Base-by-base conservation (phyloP, 176 grass and related monocot genomes). In the Areca catechu region DNA sequence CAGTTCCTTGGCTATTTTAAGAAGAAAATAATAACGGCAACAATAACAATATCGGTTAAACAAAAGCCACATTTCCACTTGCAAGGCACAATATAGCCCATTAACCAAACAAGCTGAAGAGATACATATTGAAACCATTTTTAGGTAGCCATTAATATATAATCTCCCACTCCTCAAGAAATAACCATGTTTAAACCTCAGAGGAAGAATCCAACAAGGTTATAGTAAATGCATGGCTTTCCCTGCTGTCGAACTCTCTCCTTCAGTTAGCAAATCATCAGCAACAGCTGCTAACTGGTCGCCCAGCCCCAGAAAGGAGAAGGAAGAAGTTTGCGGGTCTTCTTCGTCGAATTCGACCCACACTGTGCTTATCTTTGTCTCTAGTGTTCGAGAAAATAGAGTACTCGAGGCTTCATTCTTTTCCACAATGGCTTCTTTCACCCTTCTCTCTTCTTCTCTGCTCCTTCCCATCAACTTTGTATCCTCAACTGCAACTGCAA, bases 361-460 rank as follows among this genome's bases (percentile, higher is more conserved):
- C 43, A 92, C 84, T 22, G 84, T 85, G 81, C 81, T 98, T 73
- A 98, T 80, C 49, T 78, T 89, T 6, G 93, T 80, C 79, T 98
- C 79, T 54, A 54, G 53, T 54, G 10, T 54, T 20, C 3, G 19
- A 19, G 53, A 20, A 54, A 54, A 54, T 5, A 19, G 53, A 54
- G 53, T 20, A 54, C 18, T 19, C 1, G 51, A 54, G 16, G 2
- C 5, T 53, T 53, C 57, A 25, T 5, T 10, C 15, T 49, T 74
- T 6, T 34, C 30, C 5, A 34, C 53, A 15, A 0, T 27, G 15
- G 20, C 10, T 4, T 43, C 34, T 43, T 43, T 6, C 7, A 43
- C 34, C 6, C 1, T 2, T 7, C 15, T 64, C 9, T 70, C 49
- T 14, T 52, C 77, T n/a, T 65, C 63, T 20, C 43, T n/a, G 22